These are phyloP conservation scores for Kodamaea ohmeri DNA, from an alignment of 1,139 yeast genomes.

Conservation along the genomic window DNA sequence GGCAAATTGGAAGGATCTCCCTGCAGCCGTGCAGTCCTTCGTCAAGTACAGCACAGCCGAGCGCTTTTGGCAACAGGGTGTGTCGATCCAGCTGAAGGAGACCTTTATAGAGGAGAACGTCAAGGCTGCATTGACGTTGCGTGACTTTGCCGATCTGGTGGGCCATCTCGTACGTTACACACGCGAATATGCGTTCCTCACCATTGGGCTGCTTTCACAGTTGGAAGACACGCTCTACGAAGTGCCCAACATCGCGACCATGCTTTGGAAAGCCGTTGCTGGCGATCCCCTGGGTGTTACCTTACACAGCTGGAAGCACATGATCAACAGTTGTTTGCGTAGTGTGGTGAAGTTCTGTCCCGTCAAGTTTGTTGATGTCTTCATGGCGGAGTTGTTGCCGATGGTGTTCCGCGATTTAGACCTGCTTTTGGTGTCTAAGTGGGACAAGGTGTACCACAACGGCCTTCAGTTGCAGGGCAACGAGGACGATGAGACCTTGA, in stretches of 20 bases:
- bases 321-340: conserved; percentile 85
- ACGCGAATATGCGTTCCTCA: conserved; percentile 89
- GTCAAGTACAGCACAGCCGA: conserved; percentile 86
- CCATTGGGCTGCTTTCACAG: conserved; percentile 86
- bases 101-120: conserved; percentile 93
- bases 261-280: conserved; percentile 82
- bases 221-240: conserved; percentile 87
- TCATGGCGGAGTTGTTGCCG: conserved; percentile 77
- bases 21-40: conserved; percentile 86
- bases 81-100: conserved; percentile 89
- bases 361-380: conserved; percentile 57
- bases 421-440: conserved; percentile 60
- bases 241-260: conserved; percentile 73
- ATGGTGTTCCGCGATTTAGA: conserved; percentile 72
- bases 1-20: conserved; percentile 82
- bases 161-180: conserved; percentile 95
- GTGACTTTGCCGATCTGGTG: conserved; percentile 98
- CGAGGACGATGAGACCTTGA: conserved; percentile 76
- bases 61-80: conserved; percentile 98
- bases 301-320: conserved; percentile 94
- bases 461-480: conserved; percentile 72
- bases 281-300: conserved; percentile 86
- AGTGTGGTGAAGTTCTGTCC: conserved; percentile 91
- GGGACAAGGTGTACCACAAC: conserved; percentile 69
- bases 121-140: conserved; percentile 84